Evolutionary conservation across 2,329 filamentous ascomycete species (phyloP), one percentile per base, ranked within the genome.

Genomic region (Lecanicillium sp.): DNA sequence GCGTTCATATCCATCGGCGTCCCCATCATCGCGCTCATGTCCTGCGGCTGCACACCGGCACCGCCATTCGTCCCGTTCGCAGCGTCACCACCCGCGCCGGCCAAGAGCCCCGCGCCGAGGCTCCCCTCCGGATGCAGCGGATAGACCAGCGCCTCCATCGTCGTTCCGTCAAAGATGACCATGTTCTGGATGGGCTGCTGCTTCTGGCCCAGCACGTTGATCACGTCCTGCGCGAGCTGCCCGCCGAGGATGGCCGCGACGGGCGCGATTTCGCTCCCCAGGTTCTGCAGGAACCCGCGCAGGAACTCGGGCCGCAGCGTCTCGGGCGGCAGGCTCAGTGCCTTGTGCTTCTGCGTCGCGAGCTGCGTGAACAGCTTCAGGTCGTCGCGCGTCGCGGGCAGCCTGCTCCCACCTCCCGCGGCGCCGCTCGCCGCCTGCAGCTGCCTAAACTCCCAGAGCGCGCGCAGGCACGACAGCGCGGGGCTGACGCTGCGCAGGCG

Each of bases 141-240:
- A 62, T 93, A 95, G 55, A 93, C 83, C 2, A 82, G 82, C 0
- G 86, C 87, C 55, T 87, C 79, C 66, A 87, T 86, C 38, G 76
- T 78, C 56, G 88, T 86, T 12, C 90, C 90, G 63, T 97, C 90
- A 59, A 97, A 95, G 17, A 97, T 73, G 42, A 95, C 78, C 63
- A 95, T 81, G 65, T 98, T 98, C 69, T 98, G 93, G 35, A 98
- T 86, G 1, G 93, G 93, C 66, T 96, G 93, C 69, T 97, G 90
- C 33, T 86, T 83, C 62, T 87, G 83, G 41, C 90, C 89, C 5
- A 97, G 78, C 26, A 96, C 90, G 60, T 97, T 97, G 69, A 98
- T 97, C 44, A 95, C 90, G 62, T 98, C 93, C 68, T 98, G 93
- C 1, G 91, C 89, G 14, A 98, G 76, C 64, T 90, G 83, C 9